Evolutionary conservation across 202 grass and related monocot species (phyloP).

Genomic region (Cymbopogon flexuosus): DNA sequence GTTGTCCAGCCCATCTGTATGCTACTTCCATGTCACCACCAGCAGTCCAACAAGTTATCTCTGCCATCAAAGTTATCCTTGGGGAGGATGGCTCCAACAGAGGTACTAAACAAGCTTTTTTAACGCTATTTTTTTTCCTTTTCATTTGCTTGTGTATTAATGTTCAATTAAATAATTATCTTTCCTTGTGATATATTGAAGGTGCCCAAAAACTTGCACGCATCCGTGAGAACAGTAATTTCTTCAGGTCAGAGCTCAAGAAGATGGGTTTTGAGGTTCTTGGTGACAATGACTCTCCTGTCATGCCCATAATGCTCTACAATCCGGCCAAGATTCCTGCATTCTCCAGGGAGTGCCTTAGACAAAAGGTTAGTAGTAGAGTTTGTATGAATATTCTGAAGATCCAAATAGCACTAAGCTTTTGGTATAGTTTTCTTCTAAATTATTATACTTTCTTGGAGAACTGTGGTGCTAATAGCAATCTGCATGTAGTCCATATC

Average conservation of each 20-base stretch:
- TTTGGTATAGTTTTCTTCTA: neutral
- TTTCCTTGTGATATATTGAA: conserved; percentile 32
- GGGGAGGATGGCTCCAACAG: conserved; percentile 74
- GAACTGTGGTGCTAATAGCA: neutral
- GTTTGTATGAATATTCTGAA: neutral
- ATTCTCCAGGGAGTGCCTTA: conserved; percentile 74
- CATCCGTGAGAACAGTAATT: conserved; percentile 89
- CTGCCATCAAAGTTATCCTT: conserved; percentile 72
- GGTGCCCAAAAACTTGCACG: conserved; percentile 74
- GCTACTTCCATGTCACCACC: conserved; percentile 87
- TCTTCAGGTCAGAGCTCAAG: conserved; percentile 79
- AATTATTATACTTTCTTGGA: neutral
- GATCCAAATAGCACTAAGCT: neutral
- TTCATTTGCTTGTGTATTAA: neutral
- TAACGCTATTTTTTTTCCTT: neutral
- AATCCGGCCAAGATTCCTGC: conserved; percentile 87
- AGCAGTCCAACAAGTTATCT: conserved; percentile 87
- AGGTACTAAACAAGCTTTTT: conserved; percentile 30
- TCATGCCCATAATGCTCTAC: conserved; percentile 93
- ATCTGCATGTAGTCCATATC: neutral
- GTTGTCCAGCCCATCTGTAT: conserved; percentile 84
- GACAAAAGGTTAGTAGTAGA: conserved; percentile 55
- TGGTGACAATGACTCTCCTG: conserved; percentile 74
- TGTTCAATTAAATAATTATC: neutral
- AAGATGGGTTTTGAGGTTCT: conserved; percentile 94